Conservation (phyloP, 345 rosid species). For the Populus tremula region DNA sequence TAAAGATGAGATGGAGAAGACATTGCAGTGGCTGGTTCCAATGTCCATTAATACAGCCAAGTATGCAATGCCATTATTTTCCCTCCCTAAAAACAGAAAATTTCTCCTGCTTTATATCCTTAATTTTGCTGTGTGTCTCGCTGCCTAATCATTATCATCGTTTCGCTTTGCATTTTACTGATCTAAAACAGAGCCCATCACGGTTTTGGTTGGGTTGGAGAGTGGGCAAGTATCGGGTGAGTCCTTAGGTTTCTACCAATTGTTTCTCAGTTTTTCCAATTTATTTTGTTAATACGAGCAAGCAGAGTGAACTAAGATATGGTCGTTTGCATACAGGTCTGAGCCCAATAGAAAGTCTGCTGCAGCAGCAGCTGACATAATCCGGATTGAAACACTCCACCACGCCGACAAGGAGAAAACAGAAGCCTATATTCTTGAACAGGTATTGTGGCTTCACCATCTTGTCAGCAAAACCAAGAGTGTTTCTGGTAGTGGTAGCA, state of each 20-base stretch:
- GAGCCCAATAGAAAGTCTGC: constrained; percentile 49
- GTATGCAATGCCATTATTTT: constrained; percentile 35
- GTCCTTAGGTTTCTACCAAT: background rate
- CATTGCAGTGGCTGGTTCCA: constrained; percentile 79
- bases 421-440: constrained; percentile 75
- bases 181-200: constrained; percentile 28
- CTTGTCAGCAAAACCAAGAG: constrained; percentile 51
- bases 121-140: background rate
- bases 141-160: background rate
- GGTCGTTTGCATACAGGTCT: constrained; percentile 43
- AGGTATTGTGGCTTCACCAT: constrained; percentile 73
- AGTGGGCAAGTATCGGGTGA: constrained; percentile 34
- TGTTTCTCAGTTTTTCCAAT: background rate
- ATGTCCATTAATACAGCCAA: constrained; percentile 75
- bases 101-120: background rate
- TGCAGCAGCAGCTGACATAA: constrained; percentile 44
- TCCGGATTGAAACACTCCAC: constrained; percentile 77
- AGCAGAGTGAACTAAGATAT: background rate
- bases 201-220: constrained; percentile 41
- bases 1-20: constrained; percentile 83
- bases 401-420: constrained; percentile 81
- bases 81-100: background rate
- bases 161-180: background rate
- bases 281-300: background rate
- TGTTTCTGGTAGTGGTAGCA: constrained; percentile 1